phyloP scores from a whole-genome alignment of 495 filamentous ascomycete genomes.

The Annulohypoxylon bovei region DNA sequence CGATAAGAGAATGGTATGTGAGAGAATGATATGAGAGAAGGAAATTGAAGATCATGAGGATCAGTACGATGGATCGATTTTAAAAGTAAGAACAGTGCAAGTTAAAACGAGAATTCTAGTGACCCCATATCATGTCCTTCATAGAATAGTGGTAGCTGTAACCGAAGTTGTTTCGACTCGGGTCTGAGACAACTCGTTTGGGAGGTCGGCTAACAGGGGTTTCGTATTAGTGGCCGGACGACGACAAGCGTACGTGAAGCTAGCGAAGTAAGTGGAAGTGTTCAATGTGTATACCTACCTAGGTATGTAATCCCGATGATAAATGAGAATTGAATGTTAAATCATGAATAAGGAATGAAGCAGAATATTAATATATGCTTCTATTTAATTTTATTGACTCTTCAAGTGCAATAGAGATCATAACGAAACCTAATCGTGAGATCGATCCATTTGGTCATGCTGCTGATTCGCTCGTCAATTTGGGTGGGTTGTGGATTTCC shows the following conservation, averaged over 20 bases:
- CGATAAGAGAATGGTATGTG: conserved; percentile 10
- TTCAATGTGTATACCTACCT: no score
- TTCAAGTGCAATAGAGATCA: background rate
- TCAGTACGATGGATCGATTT: conserved; percentile 13
- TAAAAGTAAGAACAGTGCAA: conserved; percentile 8
- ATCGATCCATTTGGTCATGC: background rate
- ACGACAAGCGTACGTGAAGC: background rate
- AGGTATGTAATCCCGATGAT: background rate
- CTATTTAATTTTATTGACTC: background rate
- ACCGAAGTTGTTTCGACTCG: conserved; percentile 38
- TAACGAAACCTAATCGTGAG: background rate
- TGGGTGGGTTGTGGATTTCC: background rate
- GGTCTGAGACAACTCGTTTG: conserved; percentile 23
- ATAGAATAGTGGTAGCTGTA: conserved; percentile 12
- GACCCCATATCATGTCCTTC: conserved; percentile 6
- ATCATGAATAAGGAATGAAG: background rate
- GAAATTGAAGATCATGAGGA: conserved; percentile 29
- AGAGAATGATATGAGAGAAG: conserved; percentile 12
- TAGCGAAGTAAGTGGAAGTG: background rate
- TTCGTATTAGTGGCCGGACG: conserved; percentile 7
- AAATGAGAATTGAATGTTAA: background rate
- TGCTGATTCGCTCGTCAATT: background rate
- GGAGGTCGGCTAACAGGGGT: conserved; percentile 14
- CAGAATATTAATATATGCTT: background rate
- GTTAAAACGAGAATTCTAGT: background rate